These are phyloP conservation scores for Fusarium longipes DNA, from an alignment of 2,329 filamentous ascomycete genomes.

Conservation along the genomic window DNA sequence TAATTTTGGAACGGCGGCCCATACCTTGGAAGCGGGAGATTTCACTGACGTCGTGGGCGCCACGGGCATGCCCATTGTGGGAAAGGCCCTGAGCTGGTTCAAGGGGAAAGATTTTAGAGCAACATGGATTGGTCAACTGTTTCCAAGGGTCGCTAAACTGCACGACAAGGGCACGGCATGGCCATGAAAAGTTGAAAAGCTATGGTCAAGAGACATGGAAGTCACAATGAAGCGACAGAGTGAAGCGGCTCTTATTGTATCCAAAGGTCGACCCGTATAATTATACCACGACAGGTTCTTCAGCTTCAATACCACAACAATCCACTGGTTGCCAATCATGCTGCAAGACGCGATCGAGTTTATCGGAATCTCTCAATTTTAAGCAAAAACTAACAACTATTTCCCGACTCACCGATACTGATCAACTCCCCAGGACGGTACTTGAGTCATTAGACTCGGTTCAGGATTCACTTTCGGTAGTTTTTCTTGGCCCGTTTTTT, in stretches of 20 bases:
- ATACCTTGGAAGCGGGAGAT: constrained; percentile 8
- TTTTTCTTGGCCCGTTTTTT: constrained; percentile 34
- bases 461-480: constrained; percentile 30
- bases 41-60: constrained; percentile 41
- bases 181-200: constrained; percentile 28
- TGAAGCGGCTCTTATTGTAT: background rate
- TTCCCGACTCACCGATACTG: constrained; percentile 7
- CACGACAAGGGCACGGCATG: constrained; percentile 23
- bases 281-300: background rate
- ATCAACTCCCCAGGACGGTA: constrained; percentile 28
- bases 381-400: constrained; percentile 8
- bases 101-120: constrained; percentile 38
- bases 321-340: constrained; percentile 9
- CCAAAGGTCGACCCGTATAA: background rate
- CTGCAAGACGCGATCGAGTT: constrained; percentile 2
- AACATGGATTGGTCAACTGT: constrained; percentile 29
- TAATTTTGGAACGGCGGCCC: constrained; percentile 19
- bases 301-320: background rate
- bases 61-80: constrained; percentile 38
- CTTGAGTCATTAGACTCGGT: constrained; percentile 37
- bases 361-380: constrained; percentile 4
- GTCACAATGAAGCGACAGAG: constrained; percentile 20
- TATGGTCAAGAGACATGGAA: too few species aligned
- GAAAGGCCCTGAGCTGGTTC: constrained; percentile 37
- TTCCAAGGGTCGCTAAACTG: constrained; percentile 29